These are phyloP conservation scores for Clonostachys rosea DNA, from an alignment of 2,329 filamentous ascomycete genomes.

Conservation along the genomic window DNA sequence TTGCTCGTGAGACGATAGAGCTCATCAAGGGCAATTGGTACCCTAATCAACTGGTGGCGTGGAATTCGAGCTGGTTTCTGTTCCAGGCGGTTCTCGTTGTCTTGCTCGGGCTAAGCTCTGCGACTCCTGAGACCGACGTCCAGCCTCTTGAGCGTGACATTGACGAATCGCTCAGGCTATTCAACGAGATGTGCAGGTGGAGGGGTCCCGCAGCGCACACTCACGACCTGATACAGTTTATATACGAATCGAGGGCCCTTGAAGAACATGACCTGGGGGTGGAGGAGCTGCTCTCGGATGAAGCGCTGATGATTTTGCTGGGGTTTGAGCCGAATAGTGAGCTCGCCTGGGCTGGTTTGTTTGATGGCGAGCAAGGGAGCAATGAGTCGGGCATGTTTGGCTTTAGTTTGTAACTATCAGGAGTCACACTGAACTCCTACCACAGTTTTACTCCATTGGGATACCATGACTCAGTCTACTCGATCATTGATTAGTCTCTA, in stretches of 20 bases:
- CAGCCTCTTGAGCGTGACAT: neutral
- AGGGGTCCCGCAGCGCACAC: slow-evolving; percentile 1
- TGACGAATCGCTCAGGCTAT: neutral
- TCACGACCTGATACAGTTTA: slow-evolving; percentile 1
- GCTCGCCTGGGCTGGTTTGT: neutral
- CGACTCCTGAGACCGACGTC: neutral
- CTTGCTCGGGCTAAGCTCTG: neutral
- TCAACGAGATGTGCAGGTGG: neutral
- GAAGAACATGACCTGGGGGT: neutral
- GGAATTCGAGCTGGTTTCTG: neutral
- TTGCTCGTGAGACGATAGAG: neutral
- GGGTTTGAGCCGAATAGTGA: neutral
- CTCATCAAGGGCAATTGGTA: neutral
- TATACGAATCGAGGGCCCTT: neutral
- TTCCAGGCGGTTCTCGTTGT: slow-evolving; percentile 2
- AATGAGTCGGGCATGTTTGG: too few relatives aligned
- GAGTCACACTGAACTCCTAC: too few relatives aligned
- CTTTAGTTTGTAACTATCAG: too few relatives aligned
- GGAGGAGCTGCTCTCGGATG: neutral
- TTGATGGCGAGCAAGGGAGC: too few relatives aligned
- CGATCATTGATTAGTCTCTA: too few relatives aligned
- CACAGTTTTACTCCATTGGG: too few relatives aligned
- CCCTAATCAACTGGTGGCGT: slow-evolving; percentile 1
- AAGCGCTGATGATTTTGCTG: neutral
- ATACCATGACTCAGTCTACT: too few relatives aligned